A percentile compares a stretch with the other conserved stretches of the same genome.
Evolutionary conservation across 805 yeast species (phyloP).

Genomic region (Brettanomyces nanus): DNA sequence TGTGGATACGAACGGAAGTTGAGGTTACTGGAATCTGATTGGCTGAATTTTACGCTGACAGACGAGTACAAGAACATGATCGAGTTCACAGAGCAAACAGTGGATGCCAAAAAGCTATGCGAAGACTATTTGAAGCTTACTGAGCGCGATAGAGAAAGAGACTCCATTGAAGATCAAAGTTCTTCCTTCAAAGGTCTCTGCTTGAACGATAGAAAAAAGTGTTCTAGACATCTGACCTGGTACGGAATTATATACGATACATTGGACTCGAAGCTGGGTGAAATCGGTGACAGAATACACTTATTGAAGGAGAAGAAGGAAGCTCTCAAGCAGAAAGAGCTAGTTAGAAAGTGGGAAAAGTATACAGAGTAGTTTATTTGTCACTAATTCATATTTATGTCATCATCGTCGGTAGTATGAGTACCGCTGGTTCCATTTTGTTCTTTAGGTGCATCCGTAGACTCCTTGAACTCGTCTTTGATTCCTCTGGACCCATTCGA

Average conservation of each 20-base stretch:
- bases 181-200: conserved; percentile 29
- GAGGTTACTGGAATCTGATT: conserved; percentile 12
- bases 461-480: too few relatives aligned
- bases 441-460: too few relatives aligned
- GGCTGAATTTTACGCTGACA: conserved; percentile 14
- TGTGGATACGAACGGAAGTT: conserved; percentile 41
- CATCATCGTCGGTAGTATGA: too few relatives aligned
- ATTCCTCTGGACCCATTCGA: too few relatives aligned
- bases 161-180: conserved; percentile 1
- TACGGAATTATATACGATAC: conserved; percentile 26
- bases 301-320: conserved; percentile 16
- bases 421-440: too few relatives aligned
- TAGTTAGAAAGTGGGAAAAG: conserved; percentile 29
- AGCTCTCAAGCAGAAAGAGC: conserved; percentile 27
- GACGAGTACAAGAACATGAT: conserved; percentile 8
- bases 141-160: conserved; percentile 2
- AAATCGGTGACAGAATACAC: conserved; percentile 11
- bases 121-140: not conserved
- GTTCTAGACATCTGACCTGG: conserved; percentile 40
- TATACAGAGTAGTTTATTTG: conserved; percentile 8
- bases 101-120: not conserved
- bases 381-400: too few relatives aligned
- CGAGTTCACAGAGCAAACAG: not conserved
- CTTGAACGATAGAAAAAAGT: conserved; percentile 45
- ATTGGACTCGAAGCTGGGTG: conserved; percentile 27